phyloP scores from a whole-genome alignment of 495 filamentous ascomycete species.

The Daldinia childiae region DNA sequence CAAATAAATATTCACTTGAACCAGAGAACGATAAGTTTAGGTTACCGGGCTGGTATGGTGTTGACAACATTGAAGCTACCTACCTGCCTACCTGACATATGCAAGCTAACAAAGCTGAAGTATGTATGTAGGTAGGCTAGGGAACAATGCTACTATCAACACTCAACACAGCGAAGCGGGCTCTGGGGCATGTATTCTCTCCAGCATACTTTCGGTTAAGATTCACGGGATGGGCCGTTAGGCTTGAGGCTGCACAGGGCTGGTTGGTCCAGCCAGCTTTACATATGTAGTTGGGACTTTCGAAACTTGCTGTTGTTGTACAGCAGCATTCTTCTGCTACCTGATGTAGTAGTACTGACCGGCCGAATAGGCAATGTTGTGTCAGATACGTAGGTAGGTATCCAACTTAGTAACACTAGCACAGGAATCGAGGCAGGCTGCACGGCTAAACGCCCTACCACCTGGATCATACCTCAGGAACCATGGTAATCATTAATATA shows the following conservation, averaged over 20 bases:
- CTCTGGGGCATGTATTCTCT: not conserved
- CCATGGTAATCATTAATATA: constrained; percentile 40
- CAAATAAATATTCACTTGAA: constrained; percentile 2
- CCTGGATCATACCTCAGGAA: constrained; percentile 29
- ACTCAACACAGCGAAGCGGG: not conserved
- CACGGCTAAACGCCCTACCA: constrained; percentile 22
- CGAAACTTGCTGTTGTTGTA: constrained; percentile 34
- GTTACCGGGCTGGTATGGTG: not conserved
- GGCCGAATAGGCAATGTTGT: constrained; percentile 27
- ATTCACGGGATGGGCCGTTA: constrained; percentile 18
- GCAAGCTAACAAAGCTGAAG: not conserved
- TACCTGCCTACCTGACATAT: not conserved
- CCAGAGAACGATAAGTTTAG: not conserved
- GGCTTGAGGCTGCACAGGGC: constrained; percentile 28
- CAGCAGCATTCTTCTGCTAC: constrained; percentile 32
- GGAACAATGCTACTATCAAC: not conserved
- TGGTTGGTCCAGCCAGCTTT: constrained; percentile 22
- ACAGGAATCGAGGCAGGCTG: constrained; percentile 13
- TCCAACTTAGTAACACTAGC: constrained; percentile 13
- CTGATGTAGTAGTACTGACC: constrained; percentile 28
- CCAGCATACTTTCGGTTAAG: constrained; percentile 24
- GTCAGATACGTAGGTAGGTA: constrained; percentile 7
- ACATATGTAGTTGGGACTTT: constrained; percentile 30
- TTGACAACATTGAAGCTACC: not conserved
- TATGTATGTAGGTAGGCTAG: not conserved